These are phyloP conservation scores for Leccinum boreale DNA, from an alignment of 768 basidiomycete genomes.

Conservation along the genomic window DNA sequence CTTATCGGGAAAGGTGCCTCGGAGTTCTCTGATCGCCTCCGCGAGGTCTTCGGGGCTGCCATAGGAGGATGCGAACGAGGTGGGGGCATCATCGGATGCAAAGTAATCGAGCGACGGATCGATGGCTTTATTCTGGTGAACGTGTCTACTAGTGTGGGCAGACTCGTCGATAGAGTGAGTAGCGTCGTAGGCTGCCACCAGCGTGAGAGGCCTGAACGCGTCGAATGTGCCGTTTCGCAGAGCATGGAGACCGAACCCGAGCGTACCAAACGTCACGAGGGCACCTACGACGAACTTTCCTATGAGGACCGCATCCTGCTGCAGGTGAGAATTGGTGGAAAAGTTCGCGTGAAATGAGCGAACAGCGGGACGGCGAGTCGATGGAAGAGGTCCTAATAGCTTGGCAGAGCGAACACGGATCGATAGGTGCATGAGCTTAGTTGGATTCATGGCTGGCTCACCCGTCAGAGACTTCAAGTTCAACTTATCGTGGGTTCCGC, in stretches of 20 bases:
- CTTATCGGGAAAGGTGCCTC: conserved; percentile 41
- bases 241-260: conserved; percentile 19
- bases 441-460: neutral
- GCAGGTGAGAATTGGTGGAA: neutral
- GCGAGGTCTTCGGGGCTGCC: conserved; percentile 46
- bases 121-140: conserved; percentile 2
- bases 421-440: neutral
- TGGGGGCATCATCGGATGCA: neutral
- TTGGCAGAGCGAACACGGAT: neutral
- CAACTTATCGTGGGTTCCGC: neutral
- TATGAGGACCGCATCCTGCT: conserved; percentile 2
- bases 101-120: neutral
- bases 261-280: conserved; percentile 18
- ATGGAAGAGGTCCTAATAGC: neutral
- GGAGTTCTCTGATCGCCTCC: conserved; percentile 53
- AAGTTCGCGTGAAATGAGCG: neutral
- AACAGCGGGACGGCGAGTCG: neutral
- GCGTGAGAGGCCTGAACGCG: conserved; percentile 4
- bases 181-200: neutral
- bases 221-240: conserved; percentile 4
- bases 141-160: neutral
- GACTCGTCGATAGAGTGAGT: neutral
- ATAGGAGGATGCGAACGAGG: conserved; percentile 31
- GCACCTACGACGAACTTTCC: conserved; percentile 17
- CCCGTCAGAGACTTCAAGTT: neutral